Base-by-base conservation (phyloP, 176 grass and related monocot genomes). In the Zea mays region DNA sequence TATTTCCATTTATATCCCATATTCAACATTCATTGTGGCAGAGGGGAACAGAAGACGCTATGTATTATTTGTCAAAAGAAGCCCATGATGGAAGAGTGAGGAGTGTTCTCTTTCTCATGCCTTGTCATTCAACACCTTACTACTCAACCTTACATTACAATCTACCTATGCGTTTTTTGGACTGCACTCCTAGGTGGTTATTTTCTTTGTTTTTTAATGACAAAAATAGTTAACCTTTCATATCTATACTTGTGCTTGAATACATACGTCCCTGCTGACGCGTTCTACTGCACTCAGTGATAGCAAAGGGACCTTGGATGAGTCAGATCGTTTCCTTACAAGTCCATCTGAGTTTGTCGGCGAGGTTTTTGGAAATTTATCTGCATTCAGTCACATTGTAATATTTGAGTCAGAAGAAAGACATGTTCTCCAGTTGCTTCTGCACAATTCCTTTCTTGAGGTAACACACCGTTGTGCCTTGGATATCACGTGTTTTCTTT, bases 61-160 rank as follows among this genome's bases (percentile, higher is more conserved):
- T 90, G 91, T 69, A 82, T 83, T 90, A 97, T 79, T 78, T 94
- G 10, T 92, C 89, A 74, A 92, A 86, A 85, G 87, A 97, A 81
- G 91, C 89, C 56, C 82, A 80, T 63, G 38, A 81, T 81, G 85
- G 82, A 80, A 81, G 79, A 78, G 89, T 97, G 38, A 87, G 83
- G 60, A 81, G 85, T 60, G 73, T 94, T 74, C 76, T 97, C 78
- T 97, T 97, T 82, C 94, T 92, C 77, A 94, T 97, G 91, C 89
- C 91, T 54, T 97, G 94, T 81, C 94, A 97, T 55, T 97, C 94
- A 6, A 97, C 91, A 75, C 94, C 94, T 75, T 94, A 97, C 85
- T 97, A 94, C 81, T 97, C 94, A 58, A 93, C 82, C 81, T 90
- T 94, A 77, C 94, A 97, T 74, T 84, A 90, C 65, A 76, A 88